phyloP scores from a whole-genome alignment of 1,284 basidiomycete species.

The Ceratobasidium theobromae region DNA sequence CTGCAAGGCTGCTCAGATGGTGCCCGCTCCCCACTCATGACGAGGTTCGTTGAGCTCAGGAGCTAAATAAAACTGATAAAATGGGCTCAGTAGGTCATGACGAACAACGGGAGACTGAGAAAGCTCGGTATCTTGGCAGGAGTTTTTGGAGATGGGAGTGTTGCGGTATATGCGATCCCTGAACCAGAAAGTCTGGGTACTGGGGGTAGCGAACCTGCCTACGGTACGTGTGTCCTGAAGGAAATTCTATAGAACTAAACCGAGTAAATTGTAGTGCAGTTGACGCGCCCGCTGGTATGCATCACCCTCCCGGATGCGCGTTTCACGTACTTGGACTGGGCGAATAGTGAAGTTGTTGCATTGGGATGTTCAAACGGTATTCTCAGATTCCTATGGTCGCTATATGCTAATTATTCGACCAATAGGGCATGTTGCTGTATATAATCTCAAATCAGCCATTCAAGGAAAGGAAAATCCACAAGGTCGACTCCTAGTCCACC shows the following conservation, averaged over 20 bases:
- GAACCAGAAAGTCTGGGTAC: conserved; percentile 52
- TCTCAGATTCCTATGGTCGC: conserved; percentile 17
- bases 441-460: conserved; percentile 54
- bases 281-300: conserved; percentile 63
- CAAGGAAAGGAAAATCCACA: not conserved
- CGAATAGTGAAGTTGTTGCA: conserved; percentile 75
- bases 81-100: no score
- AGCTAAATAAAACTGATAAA: no score
- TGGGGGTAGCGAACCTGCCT: conserved; percentile 36
- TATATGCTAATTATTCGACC: not conserved
- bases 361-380: conserved; percentile 80
- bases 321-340: conserved; percentile 82
- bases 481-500: not conserved
- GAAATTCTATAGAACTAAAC: conserved; percentile 42
- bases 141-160: conserved; percentile 78
- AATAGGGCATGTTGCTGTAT: conserved; percentile 72
- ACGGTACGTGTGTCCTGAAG: conserved; percentile 36
- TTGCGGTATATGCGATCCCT: conserved; percentile 75
- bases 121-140: conserved; percentile 83
- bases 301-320: conserved; percentile 71
- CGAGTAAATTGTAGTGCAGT: conserved; percentile 52
- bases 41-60: conserved; percentile 41
- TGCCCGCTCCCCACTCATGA: conserved; percentile 83
- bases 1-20: conserved; percentile 80
- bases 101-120: conserved; percentile 42